Evolutionary conservation across 129 eudicot genomes (phyloP), one percentile per base, ranked within the genome.

Genomic region (Sambucus nigra): DNA sequence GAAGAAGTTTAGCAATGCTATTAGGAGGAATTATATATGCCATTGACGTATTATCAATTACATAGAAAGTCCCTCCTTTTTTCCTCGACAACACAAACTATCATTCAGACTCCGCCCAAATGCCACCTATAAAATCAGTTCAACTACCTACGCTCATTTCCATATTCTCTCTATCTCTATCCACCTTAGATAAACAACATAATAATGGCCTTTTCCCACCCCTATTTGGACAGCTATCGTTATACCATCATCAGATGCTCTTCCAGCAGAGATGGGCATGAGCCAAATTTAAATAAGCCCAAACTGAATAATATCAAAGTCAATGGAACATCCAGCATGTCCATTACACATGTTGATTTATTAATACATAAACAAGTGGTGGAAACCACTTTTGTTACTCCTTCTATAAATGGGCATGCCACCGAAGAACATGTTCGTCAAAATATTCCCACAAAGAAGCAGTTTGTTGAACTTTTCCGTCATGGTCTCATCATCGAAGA

Each of bases 401-500:
- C 53, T 48, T 56, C 21, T n/a, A n/a, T n/a, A n/a, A n/a, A n/a
- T n/a, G 56, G 10, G 32, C 25, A 48, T 11, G 9, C 65, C 25
- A 21, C 46, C 19, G 42, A 53, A 70, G 63, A 56, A 60, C 47
- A 66, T 86, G 86, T n/a, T n/a, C n/a, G n/a, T n/a, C n/a, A n/a
- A n/a, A n/a, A n/a, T n/a, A n/a, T n/a, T n/a, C n/a, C n/a, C 7
- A 77, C 82, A 20, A 38, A 71, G 69, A 82, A 78, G 65, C 82
- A 78, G 47, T 59, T 66, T 51, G 80, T 44, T 14, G 86, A 82
- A 68, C 82, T 83, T 15, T 78, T 67, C 39, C 71, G 86, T 11
- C 86, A 74, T 40, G 93, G 93, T 5, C 1, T 59, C 0, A 75
- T 82, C 4, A 69, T 73, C 31, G 69, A 71, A n/a, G n/a, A n/a